These are phyloP conservation scores for Komagataella populi DNA, from an alignment of 805 yeast genomes.

Conservation along the genomic window DNA sequence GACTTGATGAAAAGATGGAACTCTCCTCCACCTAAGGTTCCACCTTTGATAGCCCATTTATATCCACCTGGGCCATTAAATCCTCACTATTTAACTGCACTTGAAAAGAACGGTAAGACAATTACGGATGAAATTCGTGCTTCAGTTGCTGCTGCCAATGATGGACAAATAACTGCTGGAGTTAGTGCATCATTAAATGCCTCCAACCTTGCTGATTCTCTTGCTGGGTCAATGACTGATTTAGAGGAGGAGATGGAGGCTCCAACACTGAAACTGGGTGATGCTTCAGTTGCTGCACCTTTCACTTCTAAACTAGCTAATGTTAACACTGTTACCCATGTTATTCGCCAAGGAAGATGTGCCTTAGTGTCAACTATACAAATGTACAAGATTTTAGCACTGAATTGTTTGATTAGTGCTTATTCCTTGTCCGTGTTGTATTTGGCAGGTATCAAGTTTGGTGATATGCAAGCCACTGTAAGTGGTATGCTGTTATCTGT, in stretches of 20 bases:
- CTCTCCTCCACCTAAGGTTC: conserved; percentile 74
- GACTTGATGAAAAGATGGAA: conserved; percentile 71
- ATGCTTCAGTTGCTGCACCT: conserved; percentile 98
- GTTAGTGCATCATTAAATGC: conserved; percentile 20
- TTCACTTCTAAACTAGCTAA: conserved; percentile 89
- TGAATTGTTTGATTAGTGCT: conserved; percentile 94
- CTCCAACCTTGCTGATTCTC: conserved; percentile 42
- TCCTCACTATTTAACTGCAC: conserved; percentile 75
- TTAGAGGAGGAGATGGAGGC: conserved; percentile 59
- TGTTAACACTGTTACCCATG: conserved; percentile 85
- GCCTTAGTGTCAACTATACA: conserved; percentile 95
- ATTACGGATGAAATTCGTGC: conserved; percentile 63
- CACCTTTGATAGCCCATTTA: conserved; percentile 79
- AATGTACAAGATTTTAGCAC: conserved; percentile 95
- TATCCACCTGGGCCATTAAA: conserved; percentile 93
- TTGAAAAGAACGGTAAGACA: conserved; percentile 72
- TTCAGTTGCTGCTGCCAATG: conserved; percentile 40
- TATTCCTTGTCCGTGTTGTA: conserved; percentile 89
- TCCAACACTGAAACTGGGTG: conserved; percentile 89
- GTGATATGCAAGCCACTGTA: conserved; percentile 95
- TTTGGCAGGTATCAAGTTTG: conserved; percentile 94
- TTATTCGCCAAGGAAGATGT: conserved; percentile 96
- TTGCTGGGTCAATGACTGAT: conserved; percentile 39
- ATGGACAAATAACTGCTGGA: conserved; percentile 14
- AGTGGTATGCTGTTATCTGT: conserved; percentile 88